Evolutionary conservation across 768 basidiomycete genomes (phyloP).

Genomic region (Floccularia luteovirens): DNA sequence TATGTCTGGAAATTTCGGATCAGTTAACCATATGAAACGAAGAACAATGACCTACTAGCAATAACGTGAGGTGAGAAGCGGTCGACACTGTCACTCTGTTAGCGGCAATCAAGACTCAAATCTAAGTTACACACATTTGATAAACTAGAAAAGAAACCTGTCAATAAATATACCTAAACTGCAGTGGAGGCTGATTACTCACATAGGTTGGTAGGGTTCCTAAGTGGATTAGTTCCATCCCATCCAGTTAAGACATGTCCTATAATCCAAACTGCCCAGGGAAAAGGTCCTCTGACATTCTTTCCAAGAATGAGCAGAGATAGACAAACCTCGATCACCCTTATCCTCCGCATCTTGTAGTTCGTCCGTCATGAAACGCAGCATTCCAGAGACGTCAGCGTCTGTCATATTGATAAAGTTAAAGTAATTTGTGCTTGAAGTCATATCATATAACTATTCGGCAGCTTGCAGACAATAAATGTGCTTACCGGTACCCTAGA

Average conservation of each 20-base stretch:
- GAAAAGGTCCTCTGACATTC: slow-evolving; percentile 42
- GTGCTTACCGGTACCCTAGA: no score
- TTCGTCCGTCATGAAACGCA: slow-evolving; percentile 72
- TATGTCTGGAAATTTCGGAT: slow-evolving; percentile 40
- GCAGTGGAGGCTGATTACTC: no score
- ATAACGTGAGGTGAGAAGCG: slow-evolving; percentile 77
- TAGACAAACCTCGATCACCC: slow-evolving; percentile 55
- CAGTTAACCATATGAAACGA: slow-evolving; percentile 9
- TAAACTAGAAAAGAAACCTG: slow-evolving; percentile 27
- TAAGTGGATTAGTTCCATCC: slow-evolving; percentile 63
- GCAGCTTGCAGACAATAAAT: no score
- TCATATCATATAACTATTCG: no score
- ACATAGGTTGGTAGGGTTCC: slow-evolving; percentile 67
- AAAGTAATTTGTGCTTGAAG: slow-evolving; percentile 72
- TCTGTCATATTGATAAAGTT: slow-evolving; percentile 70
- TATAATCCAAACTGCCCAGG: slow-evolving; percentile 27
- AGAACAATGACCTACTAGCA: slow-evolving; percentile 43
- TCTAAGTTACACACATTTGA: slow-evolving; percentile 24
- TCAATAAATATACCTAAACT: no score
- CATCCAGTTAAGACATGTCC: slow-evolving; percentile 53
- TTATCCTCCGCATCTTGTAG: slow-evolving; percentile 73
- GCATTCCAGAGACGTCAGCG: slow-evolving; percentile 68
- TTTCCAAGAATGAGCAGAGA: slow-evolving; percentile 21
- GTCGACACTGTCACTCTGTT: slow-evolving; percentile 41
- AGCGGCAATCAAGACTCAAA: no score